Conservation (phyloP, 2,329 filamentous ascomycete species). For the Periglandula ipomoeae region DNA sequence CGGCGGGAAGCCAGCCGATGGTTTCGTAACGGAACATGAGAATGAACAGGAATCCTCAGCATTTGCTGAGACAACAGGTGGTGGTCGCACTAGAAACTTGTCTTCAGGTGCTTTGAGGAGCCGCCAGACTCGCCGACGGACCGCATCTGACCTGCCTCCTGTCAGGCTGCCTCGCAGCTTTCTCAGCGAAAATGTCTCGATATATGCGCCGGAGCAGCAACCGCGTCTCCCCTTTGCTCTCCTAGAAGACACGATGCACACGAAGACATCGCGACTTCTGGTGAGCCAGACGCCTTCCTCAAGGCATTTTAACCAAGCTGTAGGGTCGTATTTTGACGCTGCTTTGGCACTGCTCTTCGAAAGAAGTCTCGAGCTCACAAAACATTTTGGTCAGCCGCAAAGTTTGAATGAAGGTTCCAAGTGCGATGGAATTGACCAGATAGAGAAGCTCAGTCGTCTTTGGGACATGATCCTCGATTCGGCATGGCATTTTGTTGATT, state of each 20-base stretch:
- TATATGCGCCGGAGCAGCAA: slow-evolving; percentile 15
- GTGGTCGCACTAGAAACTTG: slow-evolving; percentile 19
- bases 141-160: slow-evolving; percentile 35
- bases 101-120: slow-evolving; percentile 18
- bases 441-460: slow-evolving; percentile 14
- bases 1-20: slow-evolving; percentile 20
- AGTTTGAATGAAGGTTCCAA: slow-evolving; percentile 2
- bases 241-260: slow-evolving; percentile 21
- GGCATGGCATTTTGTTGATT: slow-evolving; percentile 25
- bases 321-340: slow-evolving; percentile 24
- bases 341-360: slow-evolving; percentile 15
- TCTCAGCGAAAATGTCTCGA: slow-evolving; percentile 37
- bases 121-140: slow-evolving; percentile 23
- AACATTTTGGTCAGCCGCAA: slow-evolving; percentile 9
- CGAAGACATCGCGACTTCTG: slow-evolving; percentile 22
- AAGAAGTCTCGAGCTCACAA: slow-evolving; percentile 12
- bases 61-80: slow-evolving; percentile 16
- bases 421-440: slow-evolving; percentile 9
- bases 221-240: slow-evolving; percentile 23
- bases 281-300: slow-evolving; percentile 15
- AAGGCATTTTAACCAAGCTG: slow-evolving; percentile 15
- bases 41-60: slow-evolving; percentile 19
- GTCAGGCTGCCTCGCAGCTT: slow-evolving; percentile 50
- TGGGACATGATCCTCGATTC: slow-evolving; percentile 29
- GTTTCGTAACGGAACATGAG: slow-evolving; percentile 17